Percentiles rank a stretch among this genome's conserved stretches.
Conservation (phyloP, 208 protist species). For the Acanthamoeba healyi region DNA sequence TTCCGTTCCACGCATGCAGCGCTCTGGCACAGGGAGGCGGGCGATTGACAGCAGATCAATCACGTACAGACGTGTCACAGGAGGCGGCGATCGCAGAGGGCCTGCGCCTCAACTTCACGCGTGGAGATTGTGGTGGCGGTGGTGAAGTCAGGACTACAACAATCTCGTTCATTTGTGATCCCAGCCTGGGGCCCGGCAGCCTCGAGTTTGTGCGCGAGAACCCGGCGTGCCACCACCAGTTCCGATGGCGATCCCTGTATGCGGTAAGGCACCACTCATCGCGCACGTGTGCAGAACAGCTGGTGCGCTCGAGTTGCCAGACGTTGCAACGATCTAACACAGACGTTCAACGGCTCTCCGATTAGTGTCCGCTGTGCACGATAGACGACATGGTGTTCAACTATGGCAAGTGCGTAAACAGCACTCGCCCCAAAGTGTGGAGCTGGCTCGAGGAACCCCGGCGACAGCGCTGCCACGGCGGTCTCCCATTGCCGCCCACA, state of each 20-base stretch:
- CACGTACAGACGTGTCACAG: neutral
- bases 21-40: neutral
- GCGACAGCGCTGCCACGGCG: conserved; percentile 54
- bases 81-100: conserved; percentile 14
- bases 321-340: too few relatives aligned
- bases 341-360: too few relatives aligned
- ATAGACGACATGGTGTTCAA: conserved; percentile 56
- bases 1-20: neutral
- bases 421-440: conserved; percentile 58
- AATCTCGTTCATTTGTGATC: conserved; percentile 64
- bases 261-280: neutral
- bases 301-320: too few relatives aligned
- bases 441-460: conserved; percentile 48
- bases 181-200: neutral
- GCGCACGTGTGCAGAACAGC: too few relatives aligned
- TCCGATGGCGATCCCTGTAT: conserved; percentile 65
- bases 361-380: conserved; percentile 51
- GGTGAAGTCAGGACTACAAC: neutral
- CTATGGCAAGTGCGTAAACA: conserved; percentile 70
- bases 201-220: conserved; percentile 67
- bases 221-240: conserved; percentile 41
- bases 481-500: conserved; percentile 5
- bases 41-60: neutral
- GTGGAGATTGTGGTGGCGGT: neutral
- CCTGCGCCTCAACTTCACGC: conserved; percentile 39